Evolutionary conservation across 768 basidiomycete species (phyloP), one percentile per base, ranked within the genome.

Genomic region (Hericium coralloides): DNA sequence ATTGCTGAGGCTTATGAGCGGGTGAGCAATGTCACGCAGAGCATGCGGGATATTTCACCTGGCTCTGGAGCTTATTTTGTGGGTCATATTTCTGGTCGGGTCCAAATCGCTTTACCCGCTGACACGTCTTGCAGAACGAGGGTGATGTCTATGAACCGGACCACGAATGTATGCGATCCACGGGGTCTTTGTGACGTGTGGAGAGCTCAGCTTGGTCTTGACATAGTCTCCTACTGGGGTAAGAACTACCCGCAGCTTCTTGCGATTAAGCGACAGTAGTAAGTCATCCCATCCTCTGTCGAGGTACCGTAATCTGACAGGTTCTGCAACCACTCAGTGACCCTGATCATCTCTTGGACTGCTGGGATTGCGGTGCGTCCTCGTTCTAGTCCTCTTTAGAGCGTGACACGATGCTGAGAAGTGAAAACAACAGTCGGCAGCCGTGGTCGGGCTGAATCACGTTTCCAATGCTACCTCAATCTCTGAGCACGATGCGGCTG

Each of bases 321-420:
- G 31, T 9, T 31, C 6, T 31, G 5, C 9, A 4, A 15, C 26
- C 31, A 47, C 52, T 2, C 39, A 71, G 69, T 55, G 70, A 72
- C 55, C 69, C 69, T 12, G 4, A 58, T 7, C 52, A 62, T 4
- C 49, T 72, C 9, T 62, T 72, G 36, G 65, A 70, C 53, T 70
- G 70, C 53, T 72, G 70, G 70, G 67, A 69, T 53, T 72, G 70
- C 53, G 70, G 70, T 72, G 58, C 26, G 68, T 61, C 23, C 36
- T 10, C 36, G 7, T 31, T 31, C 6, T 31, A 8, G 10, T 6
- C 9, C 26, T 31, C 4, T 31, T 3, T 31, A 6, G 6, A 1
- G 31, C 31, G 6, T 9, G 31, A 31, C 10, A 31, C 36, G 14
- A 15, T 39, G 41, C 23, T 52, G 15, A 37, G 18, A 36, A 8